These are phyloP conservation scores for Hypholoma fasciculare DNA, from an alignment of 768 basidiomycete species.

Conservation along the genomic window DNA sequence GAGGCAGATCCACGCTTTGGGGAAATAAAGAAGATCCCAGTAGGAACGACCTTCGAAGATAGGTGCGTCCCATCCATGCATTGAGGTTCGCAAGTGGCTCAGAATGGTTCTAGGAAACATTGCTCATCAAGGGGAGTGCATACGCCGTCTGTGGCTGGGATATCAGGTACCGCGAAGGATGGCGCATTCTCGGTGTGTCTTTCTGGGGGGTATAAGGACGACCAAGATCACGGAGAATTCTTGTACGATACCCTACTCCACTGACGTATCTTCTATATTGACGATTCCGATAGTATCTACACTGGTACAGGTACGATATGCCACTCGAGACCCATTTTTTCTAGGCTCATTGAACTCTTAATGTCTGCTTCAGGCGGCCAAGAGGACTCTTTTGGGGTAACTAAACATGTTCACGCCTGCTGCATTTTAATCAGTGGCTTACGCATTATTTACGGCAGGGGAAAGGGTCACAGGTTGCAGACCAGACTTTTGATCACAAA, in stretches of 20 bases:
- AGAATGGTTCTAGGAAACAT: slow-evolving; percentile 20
- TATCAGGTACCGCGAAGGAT: slow-evolving; percentile 24
- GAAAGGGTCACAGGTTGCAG: slow-evolving; percentile 20
- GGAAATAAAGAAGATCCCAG: slow-evolving; percentile 15
- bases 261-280: not conserved
- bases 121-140: slow-evolving; percentile 29
- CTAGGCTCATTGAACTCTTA: too few species aligned
- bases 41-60: slow-evolving; percentile 21
- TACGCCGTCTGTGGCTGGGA: slow-evolving; percentile 30
- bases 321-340: too few species aligned
- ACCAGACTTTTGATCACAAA: slow-evolving; percentile 35
- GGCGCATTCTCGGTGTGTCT: slow-evolving; percentile 44
- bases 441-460: slow-evolving; percentile 15
- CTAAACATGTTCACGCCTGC: not conserved
- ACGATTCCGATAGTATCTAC: slow-evolving; percentile 27
- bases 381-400: slow-evolving; percentile 4
- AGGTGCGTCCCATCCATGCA: slow-evolving; percentile 14
- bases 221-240: slow-evolving; percentile 37
- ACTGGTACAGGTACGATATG: slow-evolving; percentile 37
- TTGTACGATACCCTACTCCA: slow-evolving; percentile 26
- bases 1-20: slow-evolving; percentile 23
- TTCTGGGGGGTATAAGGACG: slow-evolving; percentile 41
- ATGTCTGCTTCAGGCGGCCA: slow-evolving; percentile 15
- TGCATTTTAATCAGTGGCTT: not conserved
- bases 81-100: not conserved